phyloP scores from a whole-genome alignment of 805 yeast species.

The Monosporozyma siamensis region DNA sequence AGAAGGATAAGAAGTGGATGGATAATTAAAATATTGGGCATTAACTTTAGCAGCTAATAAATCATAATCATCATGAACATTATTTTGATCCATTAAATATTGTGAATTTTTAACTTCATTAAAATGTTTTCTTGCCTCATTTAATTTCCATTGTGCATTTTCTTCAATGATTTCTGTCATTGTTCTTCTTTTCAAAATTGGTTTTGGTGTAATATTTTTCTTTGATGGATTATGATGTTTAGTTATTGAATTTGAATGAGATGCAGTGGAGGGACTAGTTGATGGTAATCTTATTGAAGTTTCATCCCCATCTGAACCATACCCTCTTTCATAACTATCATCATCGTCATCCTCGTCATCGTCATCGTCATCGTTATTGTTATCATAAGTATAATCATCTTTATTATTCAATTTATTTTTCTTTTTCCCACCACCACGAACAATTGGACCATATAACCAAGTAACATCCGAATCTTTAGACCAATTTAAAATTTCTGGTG shows the following conservation, averaged over 20 bases:
- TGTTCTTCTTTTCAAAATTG: constrained; percentile 80
- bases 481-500: constrained; percentile 93
- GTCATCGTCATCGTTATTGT: constrained; percentile 2
- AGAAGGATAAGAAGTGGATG: not conserved
- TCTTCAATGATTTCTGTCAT: constrained; percentile 60
- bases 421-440: constrained; percentile 14
- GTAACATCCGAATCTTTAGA: constrained; percentile 93
- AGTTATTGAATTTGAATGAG: constrained; percentile 5
- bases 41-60: constrained; percentile 30
- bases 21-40: constrained; percentile 25
- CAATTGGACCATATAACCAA: constrained; percentile 90
- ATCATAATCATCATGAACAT: constrained; percentile 28
- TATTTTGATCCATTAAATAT: constrained; percentile 20
- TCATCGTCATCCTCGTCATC: constrained; percentile 1
- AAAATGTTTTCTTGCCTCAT: constrained; percentile 57
- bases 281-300: constrained; percentile 24
- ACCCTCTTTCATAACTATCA: constrained; percentile 21
- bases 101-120: constrained; percentile 21
- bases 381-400: constrained; percentile 1
- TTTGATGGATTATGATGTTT: constrained; percentile 8
- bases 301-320: constrained; percentile 33
- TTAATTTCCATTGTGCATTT: constrained; percentile 30
- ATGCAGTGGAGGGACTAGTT: not conserved
- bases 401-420: constrained; percentile 1
- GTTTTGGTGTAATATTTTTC: constrained; percentile 42